Evolutionary conservation across 73 alveolate genomes (phyloP), one percentile per base, ranked within the genome.

Genomic region (Paramecium tetraurelia): DNA sequence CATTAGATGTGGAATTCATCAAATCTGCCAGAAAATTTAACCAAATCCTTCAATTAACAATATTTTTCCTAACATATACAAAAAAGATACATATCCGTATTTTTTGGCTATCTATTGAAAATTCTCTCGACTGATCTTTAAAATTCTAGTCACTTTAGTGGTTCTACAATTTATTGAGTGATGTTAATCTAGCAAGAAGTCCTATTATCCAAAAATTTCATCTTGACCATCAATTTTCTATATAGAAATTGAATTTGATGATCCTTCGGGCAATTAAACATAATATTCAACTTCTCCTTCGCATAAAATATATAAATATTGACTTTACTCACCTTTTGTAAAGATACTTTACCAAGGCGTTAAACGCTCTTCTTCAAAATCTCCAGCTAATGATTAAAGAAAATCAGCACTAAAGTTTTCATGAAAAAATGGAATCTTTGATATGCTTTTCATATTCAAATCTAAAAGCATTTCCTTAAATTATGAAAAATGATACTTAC

Each of bases 261-360:
- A 24, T n/a, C 48, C 48, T 2, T 76, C 70, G 0, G 89, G 89
- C 8, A 76, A 20, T 76, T 76, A 36, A 20, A 21, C 71, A 76
- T 38, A 76, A 40, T 38, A 76, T 76, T 76, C 89, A 7, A 76
- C 63, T 40, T 22, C 89, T 38, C 89, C 89, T 43, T 76, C 89
- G 21, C 71, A 40, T 20, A 76, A n/a, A 12, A 76, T 76, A 38
- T 12, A 76, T 76, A 76, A 14, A 76, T 36, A 76, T 24, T 76
- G 20, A 43, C 89, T 76, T 16, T 21, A 76, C 41, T 33, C 40
- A 12, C 41, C 44, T 29, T 76, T 38, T 14, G 41, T 21, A 76
- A 38, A 76, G 14, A 76, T 76, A 76, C 41, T 43, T 21, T 76
- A 76, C 40, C 44, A 27, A 24, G 89, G 71, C 1, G 58, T 38